Base-by-base conservation (phyloP, 768 basidiomycete genomes). In the Rubroboletus pulcherrimus region DNA sequence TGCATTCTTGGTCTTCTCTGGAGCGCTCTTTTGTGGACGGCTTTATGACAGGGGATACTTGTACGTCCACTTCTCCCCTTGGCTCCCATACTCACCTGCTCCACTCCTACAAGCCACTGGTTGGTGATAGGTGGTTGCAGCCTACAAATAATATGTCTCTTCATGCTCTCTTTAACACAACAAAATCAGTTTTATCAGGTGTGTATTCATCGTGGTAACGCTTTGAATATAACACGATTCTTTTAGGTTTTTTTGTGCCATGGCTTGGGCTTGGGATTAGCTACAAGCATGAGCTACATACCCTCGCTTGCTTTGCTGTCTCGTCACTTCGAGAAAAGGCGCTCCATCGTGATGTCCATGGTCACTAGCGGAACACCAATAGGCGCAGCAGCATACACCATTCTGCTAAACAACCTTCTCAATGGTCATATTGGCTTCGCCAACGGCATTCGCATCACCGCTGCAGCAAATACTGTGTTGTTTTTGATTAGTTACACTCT, bases 31-130 rank as follows among this genome's bases (percentile, higher is more conserved):
- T 43, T 72, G 76, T 17, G 82, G 82, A 4, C 73, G 75, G n/a
- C 71, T 76, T 5, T 78, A 78, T 58, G 83, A 83, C 51, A 71
- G 65, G 11, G 83, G 82, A 34, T 77, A 79, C 65, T 81, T 81
- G 78, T 77, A 57, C 21, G 75, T 53, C 15, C 33, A 19, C 14
- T 6, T 35, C 5, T 15, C 34, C 14, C 34, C 5, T 35, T 35
- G 34, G 14, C 14, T 14, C 14, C 35, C 41, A 26, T 33, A 7
- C 37, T 14, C 30, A 15, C 31, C 10, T 26, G 8, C 14, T 29
- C 0, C 33, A 48, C 38, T 37, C 26, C 24, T 19, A 33, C 4
- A 53, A 80, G 78, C 57, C 72, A 77, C 56, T 15, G 34, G 34
- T 34, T 34, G 12, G 34, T 34, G 34, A 6, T 14, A 14, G 38